Evolutionary conservation across 2,329 filamentous ascomycete species (phyloP).

Genomic region (Esteya vermicola): DNA sequence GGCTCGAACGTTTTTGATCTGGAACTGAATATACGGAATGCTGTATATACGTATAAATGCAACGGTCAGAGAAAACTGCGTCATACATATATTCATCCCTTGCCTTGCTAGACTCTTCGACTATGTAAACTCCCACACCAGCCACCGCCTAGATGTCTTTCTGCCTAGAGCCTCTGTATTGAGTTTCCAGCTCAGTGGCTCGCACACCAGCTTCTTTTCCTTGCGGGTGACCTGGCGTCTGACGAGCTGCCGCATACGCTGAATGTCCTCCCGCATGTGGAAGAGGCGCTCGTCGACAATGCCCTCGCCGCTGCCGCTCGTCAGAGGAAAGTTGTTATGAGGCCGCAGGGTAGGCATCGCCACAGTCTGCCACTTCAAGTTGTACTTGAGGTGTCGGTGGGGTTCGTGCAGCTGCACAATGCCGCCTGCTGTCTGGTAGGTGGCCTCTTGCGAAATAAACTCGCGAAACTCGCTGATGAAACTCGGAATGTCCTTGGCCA

Average conservation of each 20-base stretch:
- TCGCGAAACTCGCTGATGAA: constrained; percentile 31
- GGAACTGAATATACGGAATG: not conserved
- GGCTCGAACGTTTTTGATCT: constrained; percentile 27
- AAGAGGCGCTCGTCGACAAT: not conserved
- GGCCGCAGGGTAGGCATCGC: constrained; percentile 5
- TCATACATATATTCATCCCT: not conserved
- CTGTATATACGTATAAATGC: no score
- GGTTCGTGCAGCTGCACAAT: constrained; percentile 21
- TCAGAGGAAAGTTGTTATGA: not conserved
- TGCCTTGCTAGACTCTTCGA: no score
- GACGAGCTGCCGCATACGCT: no score
- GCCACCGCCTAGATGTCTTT: constrained; percentile 1
- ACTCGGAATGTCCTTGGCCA: constrained; percentile 20
- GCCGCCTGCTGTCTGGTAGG: constrained; percentile 23
- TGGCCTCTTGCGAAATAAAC: constrained; percentile 24
- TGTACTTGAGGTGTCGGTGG: not conserved
- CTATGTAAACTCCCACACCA: constrained; percentile 8
- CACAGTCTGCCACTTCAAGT: not conserved
- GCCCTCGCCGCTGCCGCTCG: not conserved
- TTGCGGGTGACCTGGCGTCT: no score
- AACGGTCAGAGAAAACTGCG: no score
- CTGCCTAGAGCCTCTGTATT: constrained; percentile 1
- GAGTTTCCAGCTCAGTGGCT: not conserved
- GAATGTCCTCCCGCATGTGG: no score
- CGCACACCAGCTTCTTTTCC: not conserved